These are phyloP conservation scores for Groenewaldozyma auringiensis DNA, from an alignment of 1,139 yeast genomes.

Conservation along the genomic window DNA sequence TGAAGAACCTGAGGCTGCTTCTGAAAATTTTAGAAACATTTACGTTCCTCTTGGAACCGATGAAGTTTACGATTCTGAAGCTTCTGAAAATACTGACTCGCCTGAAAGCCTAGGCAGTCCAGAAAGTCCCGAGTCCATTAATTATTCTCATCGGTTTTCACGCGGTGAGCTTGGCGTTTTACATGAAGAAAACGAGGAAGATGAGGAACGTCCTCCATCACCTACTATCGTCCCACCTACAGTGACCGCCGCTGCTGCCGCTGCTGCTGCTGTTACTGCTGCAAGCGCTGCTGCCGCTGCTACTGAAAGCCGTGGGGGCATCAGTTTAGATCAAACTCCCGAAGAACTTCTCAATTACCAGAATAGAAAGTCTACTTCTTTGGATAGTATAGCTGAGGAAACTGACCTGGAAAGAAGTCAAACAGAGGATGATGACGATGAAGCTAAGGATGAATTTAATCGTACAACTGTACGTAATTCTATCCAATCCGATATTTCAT, in stretches of 20 bases:
- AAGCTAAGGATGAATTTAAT: neutral
- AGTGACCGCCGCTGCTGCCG: neutral
- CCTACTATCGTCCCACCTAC: too few relatives aligned
- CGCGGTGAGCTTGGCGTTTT: neutral
- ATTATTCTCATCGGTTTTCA: neutral
- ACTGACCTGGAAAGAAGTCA: conserved; percentile 6
- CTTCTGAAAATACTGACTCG: too few relatives aligned
- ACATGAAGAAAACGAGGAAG: conserved; percentile 2
- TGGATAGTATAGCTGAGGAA: conserved; percentile 15
- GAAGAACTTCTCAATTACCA: conserved; percentile 4
- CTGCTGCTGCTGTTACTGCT: neutral
- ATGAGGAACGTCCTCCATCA: neutral
- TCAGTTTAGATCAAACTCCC: conserved; percentile 4
- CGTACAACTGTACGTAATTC: neutral
- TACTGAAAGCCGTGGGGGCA: neutral
- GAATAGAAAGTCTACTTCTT: conserved; percentile 1
- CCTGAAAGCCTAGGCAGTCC: neutral
- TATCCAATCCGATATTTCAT: neutral
- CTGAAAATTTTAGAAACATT: neutral
- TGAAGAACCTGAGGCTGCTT: neutral
- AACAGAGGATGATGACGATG: conserved; percentile 2
- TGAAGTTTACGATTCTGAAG: neutral
- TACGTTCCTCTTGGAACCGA: neutral
- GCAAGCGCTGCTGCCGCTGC: neutral
- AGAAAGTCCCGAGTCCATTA: neutral